Base-by-base conservation (phyloP, 2,329 filamentous ascomycete genomes). In the Penicillium decumbens region DNA sequence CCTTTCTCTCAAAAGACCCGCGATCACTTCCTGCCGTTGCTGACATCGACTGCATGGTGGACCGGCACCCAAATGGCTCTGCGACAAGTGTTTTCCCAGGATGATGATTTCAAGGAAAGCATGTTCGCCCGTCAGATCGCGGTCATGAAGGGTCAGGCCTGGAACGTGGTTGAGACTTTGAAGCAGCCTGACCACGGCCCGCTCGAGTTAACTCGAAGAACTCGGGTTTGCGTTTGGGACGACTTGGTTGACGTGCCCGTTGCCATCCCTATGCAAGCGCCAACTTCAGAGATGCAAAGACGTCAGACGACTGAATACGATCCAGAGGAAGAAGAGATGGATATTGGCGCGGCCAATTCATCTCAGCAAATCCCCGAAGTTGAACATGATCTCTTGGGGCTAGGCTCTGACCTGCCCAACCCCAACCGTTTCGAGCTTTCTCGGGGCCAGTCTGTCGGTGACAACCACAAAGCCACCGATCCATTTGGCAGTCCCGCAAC, bases 61-160 rank as follows among this genome's bases (percentile, higher is more conserved):
- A 88, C 85, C 56, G 89, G 96, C 61, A 98, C 93, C 3, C 90
- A 95, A 63, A 76, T 89, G 51, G 88, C 89, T 20, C 76, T 98
- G 33, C 88, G 93, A 46, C 81, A 83, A 54, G 85, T 96, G 40
- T 98, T 98, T 68, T 85, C 89, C 58, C 83, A 95, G 66, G 93
- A 98, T 69, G 84, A 86, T 2, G 93, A 98, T 71, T 98, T 98
- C 70, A 89, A 97, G 68, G 93, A 98, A 73, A 87, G 89, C 71
- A 98, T 98, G 93, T 98, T 95, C 72, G 89, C 89, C n/a, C 84
- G 89, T 58, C 93, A 98, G 66, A 95, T 98, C 54, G 92, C 93
- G 1, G 93, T 98, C 51, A 95, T 98, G 89, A 98, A 98, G 72
- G 93, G 93, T 9, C 93, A 98, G 67, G 93, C 93, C 0, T 98